phyloP scores from a whole-genome alignment of 2,329 filamentous ascomycete genomes.

The Lasiodiplodia sp. region DNA sequence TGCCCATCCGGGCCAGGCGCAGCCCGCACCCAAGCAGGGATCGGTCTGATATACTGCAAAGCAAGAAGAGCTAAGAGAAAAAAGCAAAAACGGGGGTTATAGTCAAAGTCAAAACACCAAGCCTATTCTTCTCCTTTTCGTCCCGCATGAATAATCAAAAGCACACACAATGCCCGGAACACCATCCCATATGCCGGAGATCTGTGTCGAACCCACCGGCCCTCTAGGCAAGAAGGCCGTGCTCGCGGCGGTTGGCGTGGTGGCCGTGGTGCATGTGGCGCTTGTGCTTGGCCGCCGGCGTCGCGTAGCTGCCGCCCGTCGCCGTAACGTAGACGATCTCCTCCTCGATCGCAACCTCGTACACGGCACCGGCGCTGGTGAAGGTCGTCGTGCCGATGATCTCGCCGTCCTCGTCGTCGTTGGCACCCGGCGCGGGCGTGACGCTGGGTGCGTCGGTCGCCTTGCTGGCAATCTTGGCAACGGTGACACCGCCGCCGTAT shows the following conservation, averaged over 20 bases:
- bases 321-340: constrained; percentile 52
- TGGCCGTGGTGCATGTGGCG: constrained; percentile 41
- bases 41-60: constrained; percentile 23
- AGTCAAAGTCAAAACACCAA: constrained; percentile 24
- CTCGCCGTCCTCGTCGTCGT: constrained; percentile 28
- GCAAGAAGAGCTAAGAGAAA: not conserved
- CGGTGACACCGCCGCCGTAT: constrained; percentile 46
- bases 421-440: constrained; percentile 27
- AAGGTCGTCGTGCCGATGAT: constrained; percentile 51
- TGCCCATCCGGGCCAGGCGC: constrained; percentile 7
- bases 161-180: constrained; percentile 15
- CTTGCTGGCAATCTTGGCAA: constrained; percentile 38
- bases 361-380: constrained; percentile 52
- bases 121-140: constrained; percentile 21
- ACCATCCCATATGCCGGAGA: constrained; percentile 14
- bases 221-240: constrained; percentile 29
- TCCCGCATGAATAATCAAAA: constrained; percentile 26
- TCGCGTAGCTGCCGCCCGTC: constrained; percentile 31
- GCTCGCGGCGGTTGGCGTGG: constrained; percentile 37
- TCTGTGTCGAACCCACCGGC: not conserved
- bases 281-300: constrained; percentile 36
- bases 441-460: constrained; percentile 11
- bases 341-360: constrained; percentile 55
- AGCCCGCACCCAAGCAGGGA: constrained; percentile 1
- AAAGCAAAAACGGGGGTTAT: constrained; percentile 13